Base-by-base conservation (phyloP, 1,284 basidiomycete genomes). In the Apiotrichum sp. region DNA sequence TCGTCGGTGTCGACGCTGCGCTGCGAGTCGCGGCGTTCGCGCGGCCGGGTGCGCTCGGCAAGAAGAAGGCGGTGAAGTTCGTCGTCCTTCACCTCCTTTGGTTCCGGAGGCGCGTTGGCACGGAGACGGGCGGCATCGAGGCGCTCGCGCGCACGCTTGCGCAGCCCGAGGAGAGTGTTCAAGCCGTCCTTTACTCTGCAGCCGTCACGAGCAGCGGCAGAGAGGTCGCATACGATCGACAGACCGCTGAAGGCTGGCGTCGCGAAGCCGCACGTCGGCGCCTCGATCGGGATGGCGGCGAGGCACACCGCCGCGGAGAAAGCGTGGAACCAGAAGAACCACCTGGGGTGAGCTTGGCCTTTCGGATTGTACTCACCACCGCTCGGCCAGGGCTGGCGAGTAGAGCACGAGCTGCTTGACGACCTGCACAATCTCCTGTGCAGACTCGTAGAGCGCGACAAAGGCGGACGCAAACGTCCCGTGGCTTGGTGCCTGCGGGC, bases 291-390 rank as follows among this genome's bases (percentile, higher is more conserved):
- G 35, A 75, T 71, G 6, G 74, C 73, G 3, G 71, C 66, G 4
- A 73, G 57, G 55, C 73, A 75, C 32, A 73, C 71, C 33, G 73
- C 72, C 6, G 72, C 66, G 4, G 65, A 66, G 53, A 73, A 73
- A 2, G 67, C 69, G 48, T 75, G 73, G 56, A 74, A 73, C 70
- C 72, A 73, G 58, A 70, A 70, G 57, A 69, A 70, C 68, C 69
- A 55, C 44, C 44, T 45, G 44, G 9, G 8, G 32, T 45, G 22
- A 45, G 44, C 44, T 6, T 31, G 6, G 44, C 8, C 14, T 11
- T 4, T 29, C 11, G 4, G 10, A 31, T 16, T 45, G 32, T 22
- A 34, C 44, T 45, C 14, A 45, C 69, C 67, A 72, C 14, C 73
- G 56, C 3, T 68, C 67, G 4, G 71, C 63, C 22, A 75, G 53